Evolutionary conservation across 2,329 filamentous ascomycete species (phyloP).

Genomic region (Calonectria ilicicola): DNA sequence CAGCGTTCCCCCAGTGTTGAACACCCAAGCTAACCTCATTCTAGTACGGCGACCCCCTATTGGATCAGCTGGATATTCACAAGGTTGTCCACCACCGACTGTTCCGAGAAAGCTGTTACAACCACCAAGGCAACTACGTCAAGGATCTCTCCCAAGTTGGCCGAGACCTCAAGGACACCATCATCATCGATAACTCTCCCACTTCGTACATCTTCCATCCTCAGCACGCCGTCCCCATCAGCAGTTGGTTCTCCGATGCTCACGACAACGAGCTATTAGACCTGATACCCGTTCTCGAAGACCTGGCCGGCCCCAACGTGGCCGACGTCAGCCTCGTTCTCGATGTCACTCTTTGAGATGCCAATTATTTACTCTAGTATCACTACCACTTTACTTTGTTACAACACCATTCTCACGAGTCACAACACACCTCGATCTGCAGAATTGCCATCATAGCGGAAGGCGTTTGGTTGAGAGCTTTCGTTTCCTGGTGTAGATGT

Average conservation of each 20-base stretch:
- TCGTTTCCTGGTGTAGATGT: conserved; percentile 64
- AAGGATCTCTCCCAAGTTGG: conserved; percentile 99
- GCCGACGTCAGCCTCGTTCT: conserved; percentile 97
- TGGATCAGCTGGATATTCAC: conserved; percentile 98
- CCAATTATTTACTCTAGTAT: conserved; percentile 41
- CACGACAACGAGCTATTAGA: conserved; percentile 99
- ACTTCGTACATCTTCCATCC: conserved; percentile 99
- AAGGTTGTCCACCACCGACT: conserved; percentile 95
- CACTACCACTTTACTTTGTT: conserved; percentile 47
- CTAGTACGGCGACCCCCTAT: conserved; percentile 93
- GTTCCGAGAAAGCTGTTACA: conserved; percentile 98
- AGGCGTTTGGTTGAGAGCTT: conserved; percentile 65
- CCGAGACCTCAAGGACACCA: conserved; percentile 94
- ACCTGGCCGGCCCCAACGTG: conserved; percentile 89
- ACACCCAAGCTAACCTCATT: conserved; percentile 38
- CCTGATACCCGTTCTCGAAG: conserved; percentile 97
- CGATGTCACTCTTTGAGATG: conserved; percentile 81
- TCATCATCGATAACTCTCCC: conserved; percentile 99
- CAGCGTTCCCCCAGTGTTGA: background rate
- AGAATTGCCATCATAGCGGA: conserved; percentile 63
- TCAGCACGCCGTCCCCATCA: conserved; percentile 98
- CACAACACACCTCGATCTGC: conserved; percentile 51
- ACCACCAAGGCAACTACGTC: conserved; percentile 99
- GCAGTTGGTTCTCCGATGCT: conserved; percentile 99
- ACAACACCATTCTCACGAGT: conserved; percentile 42